Evolutionary conservation across 177 flowering plant species (phyloP).

Genomic region (Vitis hybrid): DNA sequence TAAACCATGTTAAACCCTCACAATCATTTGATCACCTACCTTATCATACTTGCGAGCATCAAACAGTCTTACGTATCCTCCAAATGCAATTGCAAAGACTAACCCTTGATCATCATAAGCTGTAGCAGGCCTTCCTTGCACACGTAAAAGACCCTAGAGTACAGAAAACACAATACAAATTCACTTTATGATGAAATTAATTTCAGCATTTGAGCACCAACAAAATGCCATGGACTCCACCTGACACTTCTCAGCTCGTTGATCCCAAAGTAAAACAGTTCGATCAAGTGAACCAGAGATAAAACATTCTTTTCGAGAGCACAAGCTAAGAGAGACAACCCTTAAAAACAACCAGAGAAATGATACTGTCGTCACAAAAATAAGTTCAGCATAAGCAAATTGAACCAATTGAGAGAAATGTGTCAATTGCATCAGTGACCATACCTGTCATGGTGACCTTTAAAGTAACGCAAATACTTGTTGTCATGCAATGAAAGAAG

Average conservation of each 20-base stretch:
- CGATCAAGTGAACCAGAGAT: constrained; percentile 98
- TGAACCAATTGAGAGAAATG: neutral
- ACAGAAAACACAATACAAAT: constrained; percentile 9
- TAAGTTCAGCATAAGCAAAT: neutral
- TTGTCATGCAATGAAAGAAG: constrained; percentile 95
- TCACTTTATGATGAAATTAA: neutral
- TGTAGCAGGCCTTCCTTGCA: constrained; percentile 96
- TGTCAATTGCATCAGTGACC: constrained; percentile 1
- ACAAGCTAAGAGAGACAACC: constrained; percentile 96
- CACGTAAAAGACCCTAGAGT: constrained; percentile 82
- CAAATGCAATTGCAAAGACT: constrained; percentile 88
- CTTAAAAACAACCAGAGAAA: constrained; percentile 30
- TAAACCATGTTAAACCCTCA: neutral
- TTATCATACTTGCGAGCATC: constrained; percentile 90
- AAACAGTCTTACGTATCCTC: constrained; percentile 92
- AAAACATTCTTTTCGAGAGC: constrained; percentile 80
- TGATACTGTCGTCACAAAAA: neutral
- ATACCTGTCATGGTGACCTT: constrained; percentile 98
- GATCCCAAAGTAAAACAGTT: constrained; percentile 97
- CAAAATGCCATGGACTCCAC: constrained; percentile 27
- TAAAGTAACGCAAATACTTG: constrained; percentile 95
- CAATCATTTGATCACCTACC: constrained; percentile 35
- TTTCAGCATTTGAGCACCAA: neutral
- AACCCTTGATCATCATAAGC: constrained; percentile 97
- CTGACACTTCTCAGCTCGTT: constrained; percentile 95